Evolutionary conservation across 148 eudicot genomes (phyloP).

Genomic region (Rhododendron henanense): DNA sequence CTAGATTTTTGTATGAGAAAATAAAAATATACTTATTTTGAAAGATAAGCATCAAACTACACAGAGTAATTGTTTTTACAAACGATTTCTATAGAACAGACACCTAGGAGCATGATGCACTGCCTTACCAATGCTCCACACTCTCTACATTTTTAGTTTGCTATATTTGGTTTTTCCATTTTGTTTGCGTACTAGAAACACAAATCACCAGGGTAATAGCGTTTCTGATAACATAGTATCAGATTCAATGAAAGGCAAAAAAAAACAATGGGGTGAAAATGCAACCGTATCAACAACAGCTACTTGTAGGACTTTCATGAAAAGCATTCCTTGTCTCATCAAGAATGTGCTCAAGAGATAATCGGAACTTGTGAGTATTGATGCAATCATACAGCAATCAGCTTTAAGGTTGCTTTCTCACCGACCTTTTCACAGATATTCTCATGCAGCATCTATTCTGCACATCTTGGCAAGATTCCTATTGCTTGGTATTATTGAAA

Average conservation of each 20-base stretch:
- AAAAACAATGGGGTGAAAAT: neutral
- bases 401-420: conserved; percentile 35
- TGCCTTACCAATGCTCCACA: neutral
- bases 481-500: conserved; percentile 24
- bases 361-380: conserved; percentile 26
- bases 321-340: conserved; percentile 19
- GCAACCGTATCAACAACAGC: conserved; percentile 6
- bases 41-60: neutral
- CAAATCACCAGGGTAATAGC: neutral
- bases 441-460: conserved; percentile 45
- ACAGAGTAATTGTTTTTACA: neutral
- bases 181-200: neutral
- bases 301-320: conserved; percentile 13
- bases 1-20: neutral
- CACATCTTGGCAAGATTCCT: conserved; percentile 41
- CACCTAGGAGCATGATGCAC: neutral
- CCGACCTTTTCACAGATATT: conserved; percentile 38
- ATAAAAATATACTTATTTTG: neutral
- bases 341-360: conserved; percentile 30
- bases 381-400: conserved; percentile 38
- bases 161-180: neutral
- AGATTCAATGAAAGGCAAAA: conserved; percentile 4
- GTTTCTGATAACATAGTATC: neutral
- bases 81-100: neutral
- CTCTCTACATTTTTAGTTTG: neutral